Conservation (phyloP, 768 basidiomycete species). For the Xanthoconium stramineum region DNA sequence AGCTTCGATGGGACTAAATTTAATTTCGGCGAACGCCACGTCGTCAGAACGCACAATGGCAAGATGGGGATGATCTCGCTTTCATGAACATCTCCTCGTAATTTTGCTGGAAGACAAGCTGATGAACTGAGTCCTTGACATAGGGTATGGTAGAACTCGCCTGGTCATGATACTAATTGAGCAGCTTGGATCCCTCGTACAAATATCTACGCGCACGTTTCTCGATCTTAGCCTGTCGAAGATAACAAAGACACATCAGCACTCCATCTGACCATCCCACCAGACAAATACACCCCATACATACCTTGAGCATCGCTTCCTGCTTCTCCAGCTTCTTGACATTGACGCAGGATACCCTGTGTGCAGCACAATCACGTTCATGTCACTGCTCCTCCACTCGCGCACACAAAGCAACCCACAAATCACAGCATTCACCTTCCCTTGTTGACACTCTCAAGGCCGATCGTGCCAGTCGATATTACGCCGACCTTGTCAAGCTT, state of each 20-base stretch:
- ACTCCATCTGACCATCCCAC: not conserved
- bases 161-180: slow-evolving; percentile 91
- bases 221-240: slow-evolving; percentile 84
- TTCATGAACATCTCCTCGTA: slow-evolving; percentile 99
- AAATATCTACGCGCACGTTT: slow-evolving; percentile 88
- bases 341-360: slow-evolving; percentile 86
- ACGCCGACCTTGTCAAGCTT: slow-evolving; percentile 79
- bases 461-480: slow-evolving; percentile 79
- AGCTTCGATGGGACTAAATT: slow-evolving; percentile 90
- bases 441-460: slow-evolving; percentile 87
- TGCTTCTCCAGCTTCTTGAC: slow-evolving; percentile 95
- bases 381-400: not conserved
- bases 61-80: slow-evolving; percentile 37
- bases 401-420: slow-evolving; percentile 1
- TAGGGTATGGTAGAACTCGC: slow-evolving; percentile 33
- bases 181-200: slow-evolving; percentile 94
- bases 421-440: slow-evolving; percentile 62
- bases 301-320: slow-evolving; percentile 89
- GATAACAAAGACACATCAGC: not conserved
- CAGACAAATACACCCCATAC: not conserved
- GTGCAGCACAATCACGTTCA: slow-evolving; percentile 13
- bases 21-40: slow-evolving; percentile 21
- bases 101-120: slow-evolving; percentile 61
- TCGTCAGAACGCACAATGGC: not conserved
- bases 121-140: not conserved